phyloP scores from a whole-genome alignment of 1,284 basidiomycete species.

The Trametes polyzona region DNA sequence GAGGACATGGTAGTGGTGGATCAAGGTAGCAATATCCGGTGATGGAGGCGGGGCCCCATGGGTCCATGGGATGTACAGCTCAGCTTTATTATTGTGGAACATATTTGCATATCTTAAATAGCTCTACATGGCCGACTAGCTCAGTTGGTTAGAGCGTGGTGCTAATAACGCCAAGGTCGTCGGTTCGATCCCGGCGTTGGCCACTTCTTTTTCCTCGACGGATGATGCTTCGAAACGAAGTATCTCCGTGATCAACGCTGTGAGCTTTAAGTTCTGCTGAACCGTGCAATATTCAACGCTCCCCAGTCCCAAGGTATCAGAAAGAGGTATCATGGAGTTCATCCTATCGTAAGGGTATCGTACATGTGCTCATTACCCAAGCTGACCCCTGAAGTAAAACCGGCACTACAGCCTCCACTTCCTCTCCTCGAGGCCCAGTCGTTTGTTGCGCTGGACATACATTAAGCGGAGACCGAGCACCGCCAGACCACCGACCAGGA shows the following conservation, averaged over 20 bases:
- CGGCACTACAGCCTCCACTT: conserved; percentile 24
- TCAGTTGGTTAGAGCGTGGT: conserved; percentile 22
- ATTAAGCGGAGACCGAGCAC: conserved; percentile 23
- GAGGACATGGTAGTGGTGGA: neutral
- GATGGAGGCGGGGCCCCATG: no score
- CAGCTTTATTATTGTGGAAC: no score
- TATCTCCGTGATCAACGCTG: no score
- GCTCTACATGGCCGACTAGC: conserved; percentile 9
- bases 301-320: no score
- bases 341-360: no score
- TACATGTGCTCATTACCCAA: no score
- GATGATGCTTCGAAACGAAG: no score
- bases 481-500: conserved; percentile 27
- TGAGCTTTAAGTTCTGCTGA: no score
- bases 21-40: neutral
- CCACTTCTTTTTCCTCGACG: neutral
- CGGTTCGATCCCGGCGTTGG: conserved; percentile 20
- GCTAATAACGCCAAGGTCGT: conserved; percentile 22
- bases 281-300: no score
- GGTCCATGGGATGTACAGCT: no score
- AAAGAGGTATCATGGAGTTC: no score
- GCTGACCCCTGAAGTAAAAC: no score
- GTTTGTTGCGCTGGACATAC: conserved; percentile 24
- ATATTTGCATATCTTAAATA: neutral
- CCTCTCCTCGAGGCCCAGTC: conserved; percentile 15